Percentiles rank a stretch among this genome's conserved stretches.
phyloP scores from a whole-genome alignment of 164 flowering plant species.

The Liriodendron chinense region DNA sequence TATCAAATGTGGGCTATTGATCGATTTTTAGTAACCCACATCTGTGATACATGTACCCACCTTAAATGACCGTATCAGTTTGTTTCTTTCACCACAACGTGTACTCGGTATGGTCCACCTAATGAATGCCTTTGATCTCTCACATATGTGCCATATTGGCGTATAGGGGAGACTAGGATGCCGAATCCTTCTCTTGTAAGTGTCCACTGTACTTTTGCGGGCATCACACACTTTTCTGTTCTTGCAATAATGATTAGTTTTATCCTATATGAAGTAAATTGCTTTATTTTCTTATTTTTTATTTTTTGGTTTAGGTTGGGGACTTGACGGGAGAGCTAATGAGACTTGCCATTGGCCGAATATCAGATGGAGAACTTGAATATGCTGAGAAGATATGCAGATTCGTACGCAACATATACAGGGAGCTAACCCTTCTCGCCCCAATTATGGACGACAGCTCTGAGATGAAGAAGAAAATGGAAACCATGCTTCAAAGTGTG shows the following conservation, averaged over 20 bases:
- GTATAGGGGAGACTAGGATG: too few relatives aligned
- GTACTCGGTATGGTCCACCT: too few relatives aligned
- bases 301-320: constrained; percentile 54
- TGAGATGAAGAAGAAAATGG: constrained; percentile 95
- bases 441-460: constrained; percentile 74
- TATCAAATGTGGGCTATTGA: too few relatives aligned
- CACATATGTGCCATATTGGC: background rate
- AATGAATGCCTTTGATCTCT: background rate
- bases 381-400: constrained; percentile 75
- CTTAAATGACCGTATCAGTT: too few relatives aligned
- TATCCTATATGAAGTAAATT: background rate
- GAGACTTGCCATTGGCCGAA: constrained; percentile 88
- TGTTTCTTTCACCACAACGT: too few relatives aligned
- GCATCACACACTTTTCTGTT: background rate
- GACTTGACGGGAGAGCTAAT: constrained; percentile 95
- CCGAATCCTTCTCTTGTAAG: too few relatives aligned
- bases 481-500: constrained; percentile 88
- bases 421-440: constrained; percentile 72
- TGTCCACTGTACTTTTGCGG: too few relatives aligned
- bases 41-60: too few relatives aligned
- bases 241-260: background rate
- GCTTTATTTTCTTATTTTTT: background rate
- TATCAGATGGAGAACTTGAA: constrained; percentile 87
- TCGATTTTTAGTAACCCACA: too few relatives aligned
- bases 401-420: constrained; percentile 77